These are phyloP conservation scores for Camellia granthamiana DNA, from an alignment of 148 eudicot species.

Conservation along the genomic window DNA sequence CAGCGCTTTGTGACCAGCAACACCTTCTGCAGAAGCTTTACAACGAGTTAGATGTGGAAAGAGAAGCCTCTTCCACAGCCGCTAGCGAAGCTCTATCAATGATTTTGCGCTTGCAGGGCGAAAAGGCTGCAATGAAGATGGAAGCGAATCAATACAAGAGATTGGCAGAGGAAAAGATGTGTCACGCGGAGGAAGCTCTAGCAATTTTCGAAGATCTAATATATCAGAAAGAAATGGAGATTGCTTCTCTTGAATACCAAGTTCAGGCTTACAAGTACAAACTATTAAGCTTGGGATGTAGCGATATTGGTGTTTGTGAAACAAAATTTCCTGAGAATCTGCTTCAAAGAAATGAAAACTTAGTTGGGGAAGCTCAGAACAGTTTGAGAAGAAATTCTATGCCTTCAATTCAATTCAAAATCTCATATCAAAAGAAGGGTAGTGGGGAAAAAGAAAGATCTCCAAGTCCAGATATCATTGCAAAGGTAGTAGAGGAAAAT, in stretches of 20 bases:
- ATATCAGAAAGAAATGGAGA: conserved; percentile 88
- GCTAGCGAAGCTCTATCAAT: conserved; percentile 89
- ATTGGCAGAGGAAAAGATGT: conserved; percentile 85
- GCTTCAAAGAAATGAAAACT: conserved; percentile 42
- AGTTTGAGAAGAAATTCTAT: conserved; percentile 46
- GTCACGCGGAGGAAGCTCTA: conserved; percentile 72
- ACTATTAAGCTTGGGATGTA: conserved; percentile 64
- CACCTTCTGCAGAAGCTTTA: conserved; percentile 79
- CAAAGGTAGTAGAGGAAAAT: conserved; percentile 26
- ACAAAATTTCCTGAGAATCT: conserved; percentile 59
- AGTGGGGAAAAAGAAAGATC: conserved; percentile 39
- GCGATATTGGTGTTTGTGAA: conserved; percentile 43
- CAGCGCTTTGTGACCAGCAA: conserved; percentile 72
- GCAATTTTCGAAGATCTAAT: conserved; percentile 66
- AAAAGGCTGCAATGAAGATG: conserved; percentile 83
- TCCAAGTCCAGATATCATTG: conserved; percentile 31
- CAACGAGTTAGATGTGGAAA: conserved; percentile 76
- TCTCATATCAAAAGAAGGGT: conserved; percentile 31
- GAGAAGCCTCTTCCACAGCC: conserved; percentile 80
- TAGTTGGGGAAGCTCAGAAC: conserved; percentile 26
- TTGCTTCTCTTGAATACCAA: conserved; percentile 75
- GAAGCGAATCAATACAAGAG: conserved; percentile 91
- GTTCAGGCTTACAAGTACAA: conserved; percentile 75
- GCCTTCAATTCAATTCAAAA: conserved; percentile 35
- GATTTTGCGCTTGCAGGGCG: conserved; percentile 84